Base-by-base conservation (phyloP, 2,329 filamentous ascomycete species). In the Tympanopsis confertula region DNA sequence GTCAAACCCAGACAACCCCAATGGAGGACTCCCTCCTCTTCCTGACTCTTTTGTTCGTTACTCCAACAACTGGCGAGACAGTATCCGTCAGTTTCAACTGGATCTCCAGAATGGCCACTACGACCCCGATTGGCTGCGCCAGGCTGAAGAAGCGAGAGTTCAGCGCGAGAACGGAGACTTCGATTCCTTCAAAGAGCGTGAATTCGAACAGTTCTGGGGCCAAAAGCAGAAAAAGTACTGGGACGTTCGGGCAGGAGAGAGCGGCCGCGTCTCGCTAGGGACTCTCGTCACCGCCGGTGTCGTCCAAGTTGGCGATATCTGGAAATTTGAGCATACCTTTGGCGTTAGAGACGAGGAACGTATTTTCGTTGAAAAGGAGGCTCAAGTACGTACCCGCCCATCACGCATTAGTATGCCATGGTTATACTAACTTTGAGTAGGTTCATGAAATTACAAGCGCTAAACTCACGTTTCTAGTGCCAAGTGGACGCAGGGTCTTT, bases 171-270 rank as follows among this genome's bases (percentile, higher is more conserved):
- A 58, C 1, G 77, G 77, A 1, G 60, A 62, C 5, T 81, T 71
- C 43, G 73, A 81, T 45, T 56, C 56, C 4, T 74, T 67, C 55
- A 69, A 75, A 50, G 65, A 66, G 35, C 51, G 57, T 35, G 65
- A 74, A 41, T 66, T 66, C 13, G 70, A 78, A 49, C 51, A 61
- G 39, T 71, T 68, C 45, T 78, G 72, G 69, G 73, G 72, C 1
- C 66, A 74, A 50, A 72, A 71, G 43, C 61, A 63, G 49, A 61
- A 54, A 41, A 41, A 58, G 24, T 46, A 51, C 32, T 45, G 43
- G 24, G 41, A 40, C 5, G 42, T 58, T 14, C n/a, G 50, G 38
- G 59, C 63, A 5, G 63, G 63, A 3, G 58, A 66, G 39, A 59
- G 56, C 40, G 10, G 10, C 30, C 30, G 17, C 7, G 30, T 33